Base-by-base conservation (phyloP, 148 eudicot genomes). In the Chenopodium berlandieri region DNA sequence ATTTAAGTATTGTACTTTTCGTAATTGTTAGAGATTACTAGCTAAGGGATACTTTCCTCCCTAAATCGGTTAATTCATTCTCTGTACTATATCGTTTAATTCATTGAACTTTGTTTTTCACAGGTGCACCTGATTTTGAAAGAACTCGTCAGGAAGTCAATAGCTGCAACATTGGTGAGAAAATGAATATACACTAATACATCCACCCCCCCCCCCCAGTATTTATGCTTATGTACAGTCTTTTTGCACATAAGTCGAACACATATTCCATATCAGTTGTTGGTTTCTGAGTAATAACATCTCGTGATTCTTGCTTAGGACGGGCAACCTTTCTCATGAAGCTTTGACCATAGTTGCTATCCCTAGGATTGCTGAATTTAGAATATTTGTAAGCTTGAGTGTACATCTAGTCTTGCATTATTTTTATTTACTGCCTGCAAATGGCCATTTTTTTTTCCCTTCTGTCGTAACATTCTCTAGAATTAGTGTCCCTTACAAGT, bases 101-200 rank as follows among this genome's bases (percentile, higher is more conserved):
- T 22, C 30, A 1, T 64, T 19, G 14, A 50, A 22, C 60, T 79
- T 31, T 78, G 65, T 58, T 27, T 34, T 82, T 69, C 72, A 65
- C 90, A 96, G 99, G 99, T 94, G 73, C 98, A 94, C 86, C 86
- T 96, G 64, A 79, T 96, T 83, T 85, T 96, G 80, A 96, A 96
- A 84, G 98, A 96, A 85, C 97, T 96, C 71, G 99, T 94, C 85
- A 88, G 99, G 88, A 96, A 92, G 89, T 94, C 97, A 4, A 83
- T 96, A 81, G 92, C 89, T 66, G 94, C 85, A 81, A 94, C 98
- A 56, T 79, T 65, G 95, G 99, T 95, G 83, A 88, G 86, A 23
- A 81, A 46, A 50, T 52, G 56, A 52, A 52, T 16, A 52, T 52
- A 52, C 12, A 3, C 56, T 52, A 52, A 52, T 52, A 10, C 12